A percentile compares a stretch with the other conserved stretches of the same genome.
Conservation (phyloP, 2,329 filamentous ascomycete species). For the Triangularia verruculosa region DNA sequence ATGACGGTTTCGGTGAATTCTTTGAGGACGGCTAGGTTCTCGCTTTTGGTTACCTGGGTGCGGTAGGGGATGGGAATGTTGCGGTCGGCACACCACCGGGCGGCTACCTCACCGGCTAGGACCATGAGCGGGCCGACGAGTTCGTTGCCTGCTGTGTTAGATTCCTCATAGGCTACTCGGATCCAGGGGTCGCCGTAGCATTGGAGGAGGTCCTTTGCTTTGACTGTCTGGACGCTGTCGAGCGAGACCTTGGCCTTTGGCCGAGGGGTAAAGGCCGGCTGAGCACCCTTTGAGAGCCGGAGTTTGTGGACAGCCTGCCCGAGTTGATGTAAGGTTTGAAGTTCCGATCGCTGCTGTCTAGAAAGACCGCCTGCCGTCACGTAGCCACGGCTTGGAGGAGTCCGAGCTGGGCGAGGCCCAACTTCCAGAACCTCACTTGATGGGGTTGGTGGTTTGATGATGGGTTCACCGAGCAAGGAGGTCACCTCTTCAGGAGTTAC, state of each 20-base stretch:
- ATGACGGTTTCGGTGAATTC: slow-evolving; percentile 39
- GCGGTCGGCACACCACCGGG: slow-evolving; percentile 57
- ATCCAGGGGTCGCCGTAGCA: slow-evolving; percentile 52
- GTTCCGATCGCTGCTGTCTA: slow-evolving; percentile 41
- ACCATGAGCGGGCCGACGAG: slow-evolving; percentile 55
- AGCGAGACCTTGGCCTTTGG: slow-evolving; percentile 46
- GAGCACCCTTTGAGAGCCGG: slow-evolving; percentile 47
- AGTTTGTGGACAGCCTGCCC: slow-evolving; percentile 43
- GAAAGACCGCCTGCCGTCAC: slow-evolving; percentile 42
- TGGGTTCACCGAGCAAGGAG: slow-evolving; percentile 39
- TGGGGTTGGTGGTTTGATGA: slow-evolving; percentile 26
- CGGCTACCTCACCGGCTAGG: slow-evolving; percentile 59
- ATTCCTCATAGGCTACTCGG: slow-evolving; percentile 34
- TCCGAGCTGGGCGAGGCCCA: slow-evolving; percentile 30
- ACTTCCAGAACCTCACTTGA: slow-evolving; percentile 32
- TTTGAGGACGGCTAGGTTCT: slow-evolving; percentile 38
- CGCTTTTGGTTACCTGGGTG: slow-evolving; percentile 42
- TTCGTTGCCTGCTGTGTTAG: slow-evolving; percentile 30
- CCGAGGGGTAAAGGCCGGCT: slow-evolving; percentile 45
- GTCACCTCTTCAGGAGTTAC: slow-evolving; percentile 53
- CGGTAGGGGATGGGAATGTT: slow-evolving; percentile 60
- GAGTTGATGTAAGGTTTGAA: slow-evolving; percentile 48
- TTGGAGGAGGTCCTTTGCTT: slow-evolving; percentile 29
- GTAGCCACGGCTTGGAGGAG: slow-evolving; percentile 42
- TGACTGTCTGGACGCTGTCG: slow-evolving; percentile 31